Evolutionary conservation across 2,329 filamentous ascomycete species (phyloP).

Genomic region (Aspergillus quadricinctus): DNA sequence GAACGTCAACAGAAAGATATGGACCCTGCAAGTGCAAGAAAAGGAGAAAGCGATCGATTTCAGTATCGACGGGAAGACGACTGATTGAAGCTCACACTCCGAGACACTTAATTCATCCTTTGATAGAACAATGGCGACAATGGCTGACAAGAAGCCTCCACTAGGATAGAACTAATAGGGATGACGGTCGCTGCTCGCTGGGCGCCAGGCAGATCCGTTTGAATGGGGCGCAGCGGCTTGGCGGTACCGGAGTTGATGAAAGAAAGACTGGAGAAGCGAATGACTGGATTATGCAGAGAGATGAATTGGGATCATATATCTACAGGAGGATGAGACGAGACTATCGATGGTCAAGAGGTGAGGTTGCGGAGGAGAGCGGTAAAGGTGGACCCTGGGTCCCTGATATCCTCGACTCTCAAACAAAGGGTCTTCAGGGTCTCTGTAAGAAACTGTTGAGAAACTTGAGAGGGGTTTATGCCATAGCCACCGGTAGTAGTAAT

Average conservation of each 20-base stretch:
- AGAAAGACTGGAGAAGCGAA: neutral
- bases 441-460: neutral
- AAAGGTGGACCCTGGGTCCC: neutral
- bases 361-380: neutral
- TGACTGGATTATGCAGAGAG: neutral
- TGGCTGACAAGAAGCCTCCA: neutral
- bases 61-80: neutral
- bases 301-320: neutral
- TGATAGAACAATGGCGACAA: neutral
- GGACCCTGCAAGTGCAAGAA: neutral
- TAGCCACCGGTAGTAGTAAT: neutral
- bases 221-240: constrained; percentile 11
- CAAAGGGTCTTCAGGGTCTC: neutral
- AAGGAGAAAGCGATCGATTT: neutral
- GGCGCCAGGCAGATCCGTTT: constrained; percentile 1
- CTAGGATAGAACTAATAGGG: neutral
- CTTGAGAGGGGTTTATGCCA: neutral
- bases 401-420: neutral
- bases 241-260: neutral
- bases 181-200: neutral
- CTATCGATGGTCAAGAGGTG: neutral
- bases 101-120: neutral
- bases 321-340: neutral
- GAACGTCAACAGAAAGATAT: neutral
- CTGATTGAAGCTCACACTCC: neutral